A percentile compares a stretch with the other conserved stretches of the same genome.
Evolutionary conservation across 768 basidiomycete species (phyloP).

Genomic region (Leucosporidium creatinivorum): DNA sequence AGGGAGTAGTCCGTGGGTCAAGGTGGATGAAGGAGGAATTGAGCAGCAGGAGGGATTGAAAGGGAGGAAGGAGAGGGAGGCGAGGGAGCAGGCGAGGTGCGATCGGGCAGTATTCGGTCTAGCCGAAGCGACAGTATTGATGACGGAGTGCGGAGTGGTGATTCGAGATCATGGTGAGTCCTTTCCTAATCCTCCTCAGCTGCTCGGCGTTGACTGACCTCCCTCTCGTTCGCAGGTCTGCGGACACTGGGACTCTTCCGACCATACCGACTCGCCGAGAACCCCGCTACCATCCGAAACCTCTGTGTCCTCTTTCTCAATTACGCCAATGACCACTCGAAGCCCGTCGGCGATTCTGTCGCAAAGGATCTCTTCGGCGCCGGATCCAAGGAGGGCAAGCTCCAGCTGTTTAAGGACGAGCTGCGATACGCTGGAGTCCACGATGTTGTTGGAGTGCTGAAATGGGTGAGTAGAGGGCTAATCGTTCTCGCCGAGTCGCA

Average conservation of each 20-base stretch:
- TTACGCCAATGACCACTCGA: constrained; percentile 11
- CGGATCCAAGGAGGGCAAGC: constrained; percentile 14
- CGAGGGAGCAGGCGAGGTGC: not conserved
- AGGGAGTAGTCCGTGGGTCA: no score
- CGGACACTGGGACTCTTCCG: constrained; percentile 31
- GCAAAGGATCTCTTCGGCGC: not conserved
- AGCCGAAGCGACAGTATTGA: not conserved
- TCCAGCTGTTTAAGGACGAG: constrained; percentile 25
- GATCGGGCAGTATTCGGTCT: constrained; percentile 9
- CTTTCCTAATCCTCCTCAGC: no score
- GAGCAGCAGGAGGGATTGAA: not conserved
- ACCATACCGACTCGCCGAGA: constrained; percentile 25
- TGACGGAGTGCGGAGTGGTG: constrained; percentile 9
- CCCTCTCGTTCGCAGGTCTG: not conserved
- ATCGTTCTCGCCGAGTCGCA: not conserved
- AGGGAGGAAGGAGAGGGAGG: not conserved
- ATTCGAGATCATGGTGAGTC: constrained; percentile 12
- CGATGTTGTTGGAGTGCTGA: constrained; percentile 24
- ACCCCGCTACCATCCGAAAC: not conserved
- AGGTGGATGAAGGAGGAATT: not conserved
- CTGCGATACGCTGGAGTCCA: constrained; percentile 22
- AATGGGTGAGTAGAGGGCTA: constrained; percentile 17
- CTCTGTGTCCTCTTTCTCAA: constrained; percentile 25
- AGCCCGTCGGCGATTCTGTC: not conserved
- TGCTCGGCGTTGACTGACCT: no score